These are phyloP conservation scores for Talaromyces piceae DNA, from an alignment of 2,329 filamentous ascomycete genomes.

Conservation along the genomic window DNA sequence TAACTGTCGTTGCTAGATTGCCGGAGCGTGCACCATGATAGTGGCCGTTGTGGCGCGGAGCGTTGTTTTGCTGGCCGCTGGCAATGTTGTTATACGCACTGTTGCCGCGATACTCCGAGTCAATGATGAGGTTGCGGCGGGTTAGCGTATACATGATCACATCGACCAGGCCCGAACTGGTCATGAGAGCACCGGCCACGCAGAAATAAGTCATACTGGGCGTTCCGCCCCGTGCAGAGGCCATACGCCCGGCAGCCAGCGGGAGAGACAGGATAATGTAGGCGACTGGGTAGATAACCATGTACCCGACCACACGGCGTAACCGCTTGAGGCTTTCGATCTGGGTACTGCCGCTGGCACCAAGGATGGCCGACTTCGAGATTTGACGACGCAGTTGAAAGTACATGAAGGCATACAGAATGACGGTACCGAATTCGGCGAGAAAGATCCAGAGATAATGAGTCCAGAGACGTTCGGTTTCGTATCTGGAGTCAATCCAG, in stretches of 20 bases:
- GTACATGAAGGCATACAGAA: constrained; percentile 44
- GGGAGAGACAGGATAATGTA: constrained; percentile 61
- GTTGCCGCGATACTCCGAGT: constrained; percentile 37
- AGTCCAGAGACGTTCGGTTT: constrained; percentile 41
- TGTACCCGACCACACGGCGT: constrained; percentile 39
- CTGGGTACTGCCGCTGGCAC: constrained; percentile 22
- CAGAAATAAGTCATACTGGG: constrained; percentile 40
- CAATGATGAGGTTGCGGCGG: constrained; percentile 47
- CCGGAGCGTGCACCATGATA: constrained; percentile 5
- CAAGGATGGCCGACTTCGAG: constrained; percentile 27
- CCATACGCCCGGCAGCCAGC: constrained; percentile 45
- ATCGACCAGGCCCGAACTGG: constrained; percentile 53
- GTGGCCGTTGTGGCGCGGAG: constrained; percentile 22
- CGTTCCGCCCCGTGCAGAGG: constrained; percentile 26
- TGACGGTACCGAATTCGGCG: constrained; percentile 44
- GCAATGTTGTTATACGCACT: constrained; percentile 4
- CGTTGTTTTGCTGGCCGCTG: background rate
- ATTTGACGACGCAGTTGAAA: constrained; percentile 42
- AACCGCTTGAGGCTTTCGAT: constrained; percentile 32
- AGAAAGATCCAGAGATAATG: constrained; percentile 51
- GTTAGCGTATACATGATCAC: constrained; percentile 53
- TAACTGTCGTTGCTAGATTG: constrained; percentile 19
- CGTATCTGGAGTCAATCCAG: constrained; percentile 41
- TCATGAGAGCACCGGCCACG: constrained; percentile 49
- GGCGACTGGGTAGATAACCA: constrained; percentile 41